Conservation (phyloP, 2,329 filamentous ascomycete species). For the Xylaria polymorpha region DNA sequence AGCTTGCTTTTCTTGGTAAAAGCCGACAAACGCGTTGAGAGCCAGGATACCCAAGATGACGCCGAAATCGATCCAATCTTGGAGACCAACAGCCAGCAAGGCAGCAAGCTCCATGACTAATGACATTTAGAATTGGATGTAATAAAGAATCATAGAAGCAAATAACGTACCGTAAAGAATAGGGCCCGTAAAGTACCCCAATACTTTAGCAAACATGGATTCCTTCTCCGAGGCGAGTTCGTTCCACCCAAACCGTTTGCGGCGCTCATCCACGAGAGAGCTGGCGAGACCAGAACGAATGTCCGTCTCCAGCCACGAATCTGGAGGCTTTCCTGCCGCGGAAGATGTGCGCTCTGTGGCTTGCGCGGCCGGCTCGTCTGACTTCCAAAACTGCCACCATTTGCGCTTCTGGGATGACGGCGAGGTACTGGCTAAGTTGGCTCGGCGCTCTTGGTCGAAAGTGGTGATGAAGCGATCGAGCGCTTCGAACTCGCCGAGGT, state of each 20-base stretch:
- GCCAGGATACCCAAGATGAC: constrained; percentile 80
- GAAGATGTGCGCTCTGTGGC: constrained; percentile 51
- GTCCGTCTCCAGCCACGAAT: constrained; percentile 74
- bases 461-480: constrained; percentile 52
- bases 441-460: constrained; percentile 46
- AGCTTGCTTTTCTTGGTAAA: constrained; percentile 85
- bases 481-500: constrained; percentile 50
- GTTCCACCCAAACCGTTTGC: constrained; percentile 75
- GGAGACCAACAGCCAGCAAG: constrained; percentile 77
- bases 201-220: constrained; percentile 76
- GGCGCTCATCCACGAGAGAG: constrained; percentile 67
- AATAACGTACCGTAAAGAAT: constrained; percentile 75
- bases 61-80: constrained; percentile 81
- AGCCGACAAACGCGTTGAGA: constrained; percentile 81
- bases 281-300: constrained; percentile 69
- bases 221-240: constrained; percentile 77
- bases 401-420: constrained; percentile 58
- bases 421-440: constrained; percentile 39
- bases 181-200: constrained; percentile 77
- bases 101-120: constrained; percentile 82
- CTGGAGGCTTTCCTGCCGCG: constrained; percentile 61
- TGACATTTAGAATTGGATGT: background rate
- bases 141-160: constrained; percentile 43
- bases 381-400: constrained; percentile 70
- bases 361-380: constrained; percentile 50